A percentile compares a stretch with the other conserved stretches of the same genome.
phyloP scores from a whole-genome alignment of 169 alveolate genomes.

The Plasmodium coatneyi region DNA sequence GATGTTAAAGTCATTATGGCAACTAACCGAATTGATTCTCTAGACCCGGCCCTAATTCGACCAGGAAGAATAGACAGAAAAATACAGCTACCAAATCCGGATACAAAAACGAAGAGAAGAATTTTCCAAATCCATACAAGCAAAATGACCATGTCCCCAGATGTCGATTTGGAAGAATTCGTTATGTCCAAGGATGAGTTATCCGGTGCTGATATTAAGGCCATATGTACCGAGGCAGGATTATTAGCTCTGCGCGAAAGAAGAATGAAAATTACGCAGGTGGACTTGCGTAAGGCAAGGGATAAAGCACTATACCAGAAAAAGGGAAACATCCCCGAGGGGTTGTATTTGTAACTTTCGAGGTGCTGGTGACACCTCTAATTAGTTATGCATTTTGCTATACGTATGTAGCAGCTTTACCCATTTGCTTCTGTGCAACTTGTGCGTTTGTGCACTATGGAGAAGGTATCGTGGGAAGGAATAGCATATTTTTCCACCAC shows the following conservation, averaged over 20 bases:
- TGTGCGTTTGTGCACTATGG: not conserved
- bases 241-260: slow-evolving; percentile 99
- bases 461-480: not conserved
- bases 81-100: slow-evolving; percentile 99
- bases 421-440: not conserved
- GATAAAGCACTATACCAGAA: slow-evolving; percentile 98
- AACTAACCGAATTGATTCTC: slow-evolving; percentile 97
- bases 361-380: not conserved
- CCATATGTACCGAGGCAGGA: slow-evolving; percentile 99
- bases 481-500: not conserved
- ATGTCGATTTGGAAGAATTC: slow-evolving; percentile 99
- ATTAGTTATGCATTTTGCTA: not conserved
- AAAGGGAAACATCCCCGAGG: slow-evolving; percentile 98
- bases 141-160: slow-evolving; percentile 98
- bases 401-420: not conserved
- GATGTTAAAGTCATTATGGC: slow-evolving; percentile 99
- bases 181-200: slow-evolving; percentile 99
- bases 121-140: slow-evolving; percentile 98
- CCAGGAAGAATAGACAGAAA: slow-evolving; percentile 99
- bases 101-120: slow-evolving; percentile 95
- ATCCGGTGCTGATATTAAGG: slow-evolving; percentile 99
- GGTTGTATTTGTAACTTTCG: slow-evolving; percentile 88
- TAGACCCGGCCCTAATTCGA: slow-evolving; percentile 99
- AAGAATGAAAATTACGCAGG: slow-evolving; percentile 97
- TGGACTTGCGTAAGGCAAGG: slow-evolving; percentile 97